phyloP scores from a whole-genome alignment of 2,329 filamentous ascomycete species.

The Colletotrichum noveboracense region DNA sequence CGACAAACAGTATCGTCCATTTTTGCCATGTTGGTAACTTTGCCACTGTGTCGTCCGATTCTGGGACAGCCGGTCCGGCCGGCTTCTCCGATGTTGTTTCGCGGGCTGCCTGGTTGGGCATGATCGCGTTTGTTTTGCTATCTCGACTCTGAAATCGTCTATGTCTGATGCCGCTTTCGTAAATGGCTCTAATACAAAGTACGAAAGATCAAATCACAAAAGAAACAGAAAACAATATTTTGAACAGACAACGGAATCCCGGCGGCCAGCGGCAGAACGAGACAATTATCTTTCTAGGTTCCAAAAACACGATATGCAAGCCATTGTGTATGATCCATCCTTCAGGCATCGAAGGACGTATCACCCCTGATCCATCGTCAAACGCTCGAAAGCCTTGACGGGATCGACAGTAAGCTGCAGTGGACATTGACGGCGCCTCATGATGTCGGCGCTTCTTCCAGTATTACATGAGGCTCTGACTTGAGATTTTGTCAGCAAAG shows the following conservation, averaged over 20 bases:
- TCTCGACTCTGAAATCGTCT: background rate
- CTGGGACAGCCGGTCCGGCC: background rate
- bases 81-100: background rate
- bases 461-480: background rate
- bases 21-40: conserved; percentile 3
- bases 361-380: background rate
- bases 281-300: background rate
- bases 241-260: background rate
- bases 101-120: background rate
- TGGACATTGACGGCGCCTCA: background rate
- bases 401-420: background rate
- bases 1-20: conserved; percentile 20
- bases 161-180: background rate
- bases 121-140: background rate
- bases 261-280: background rate
- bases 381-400: background rate
- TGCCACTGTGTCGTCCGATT: background rate
- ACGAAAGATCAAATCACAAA: background rate
- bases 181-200: background rate
- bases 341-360: background rate
- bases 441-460: background rate
- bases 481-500: background rate
- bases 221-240: background rate
- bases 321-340: background rate
- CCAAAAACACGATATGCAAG: background rate